phyloP scores from a whole-genome alignment of 106 monocot genomes.

The Acorus gramineus region DNA sequence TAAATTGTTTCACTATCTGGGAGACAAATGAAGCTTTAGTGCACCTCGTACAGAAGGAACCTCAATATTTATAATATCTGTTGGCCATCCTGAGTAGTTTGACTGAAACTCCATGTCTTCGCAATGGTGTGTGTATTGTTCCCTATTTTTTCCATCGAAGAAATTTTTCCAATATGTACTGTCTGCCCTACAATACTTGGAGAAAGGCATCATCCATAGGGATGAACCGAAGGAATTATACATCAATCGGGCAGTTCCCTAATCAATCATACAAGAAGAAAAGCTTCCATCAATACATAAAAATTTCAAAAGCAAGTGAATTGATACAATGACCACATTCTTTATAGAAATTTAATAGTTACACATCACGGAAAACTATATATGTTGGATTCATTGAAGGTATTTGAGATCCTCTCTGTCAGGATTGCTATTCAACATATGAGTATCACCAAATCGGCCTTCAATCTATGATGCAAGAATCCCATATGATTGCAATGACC shows the following conservation, averaged over 20 bases:
- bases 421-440: too few species aligned
- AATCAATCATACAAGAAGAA: slow-evolving; percentile 16
- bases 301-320: slow-evolving; percentile 7
- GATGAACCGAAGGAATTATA: slow-evolving; percentile 87
- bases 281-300: background rate
- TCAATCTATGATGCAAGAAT: too few species aligned
- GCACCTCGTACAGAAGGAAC: slow-evolving; percentile 74
- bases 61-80: slow-evolving; percentile 78
- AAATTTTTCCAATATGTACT: slow-evolving; percentile 79
- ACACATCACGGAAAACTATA: too few species aligned
- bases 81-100: slow-evolving; percentile 87
- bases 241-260: slow-evolving; percentile 92
- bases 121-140: slow-evolving; percentile 34
- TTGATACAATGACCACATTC: too few species aligned
- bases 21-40: background rate
- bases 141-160: slow-evolving; percentile 51
- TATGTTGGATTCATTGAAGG: too few species aligned
- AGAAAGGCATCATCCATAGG: slow-evolving; percentile 86
- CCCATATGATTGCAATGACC: too few species aligned
- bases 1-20: too few species aligned
- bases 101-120: slow-evolving; percentile 60
- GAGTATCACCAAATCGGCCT: too few species aligned
- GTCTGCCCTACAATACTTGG: slow-evolving; percentile 78
- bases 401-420: too few species aligned
- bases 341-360: too few species aligned